Conservation (phyloP, 768 basidiomycete species). For the Rhodotorula toruloides region DNA sequence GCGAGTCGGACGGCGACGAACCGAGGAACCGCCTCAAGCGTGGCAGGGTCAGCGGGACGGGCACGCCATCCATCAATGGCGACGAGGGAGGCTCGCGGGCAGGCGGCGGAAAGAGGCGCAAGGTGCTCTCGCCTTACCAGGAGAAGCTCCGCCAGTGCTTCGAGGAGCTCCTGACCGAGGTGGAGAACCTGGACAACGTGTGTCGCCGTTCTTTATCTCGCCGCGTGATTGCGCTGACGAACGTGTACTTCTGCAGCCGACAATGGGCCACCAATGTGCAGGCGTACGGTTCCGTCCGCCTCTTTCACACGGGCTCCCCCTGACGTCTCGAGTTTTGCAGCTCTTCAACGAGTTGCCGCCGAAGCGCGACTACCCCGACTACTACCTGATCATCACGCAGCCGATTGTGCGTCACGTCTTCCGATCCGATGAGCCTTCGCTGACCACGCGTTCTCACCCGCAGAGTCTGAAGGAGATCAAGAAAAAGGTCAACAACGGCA, state of each 20-base stretch:
- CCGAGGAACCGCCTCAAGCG: slow-evolving; percentile 34
- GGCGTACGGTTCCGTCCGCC: slow-evolving; percentile 3
- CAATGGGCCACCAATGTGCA: slow-evolving; percentile 44
- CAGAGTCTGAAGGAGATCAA: slow-evolving; percentile 68
- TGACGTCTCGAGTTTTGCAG: slow-evolving; percentile 46
- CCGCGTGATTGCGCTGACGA: too few relatives aligned
- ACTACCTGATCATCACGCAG: slow-evolving; percentile 77
- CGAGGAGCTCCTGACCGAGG: slow-evolving; percentile 44
- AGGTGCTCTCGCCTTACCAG: slow-evolving; percentile 34
- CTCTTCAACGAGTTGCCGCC: slow-evolving; percentile 84
- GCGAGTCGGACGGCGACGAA: slow-evolving; percentile 25
- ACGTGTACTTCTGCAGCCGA: slow-evolving; percentile 51
- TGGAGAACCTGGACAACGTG: slow-evolving; percentile 41
- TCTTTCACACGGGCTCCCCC: background rate
- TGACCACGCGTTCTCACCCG: background rate
- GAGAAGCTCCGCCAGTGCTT: slow-evolving; percentile 45
- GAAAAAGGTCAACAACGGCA: slow-evolving; percentile 52
- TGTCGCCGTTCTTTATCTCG: background rate
- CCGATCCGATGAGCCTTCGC: too few relatives aligned
- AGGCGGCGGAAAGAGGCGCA: slow-evolving; percentile 42
- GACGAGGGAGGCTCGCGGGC: slow-evolving; percentile 60
- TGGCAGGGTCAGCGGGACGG: slow-evolving; percentile 62
- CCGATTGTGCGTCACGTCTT: slow-evolving; percentile 58
- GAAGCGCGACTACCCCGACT: slow-evolving; percentile 55
- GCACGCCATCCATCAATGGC: slow-evolving; percentile 65